Percentiles rank a stretch among this genome's conserved stretches.
Evolutionary conservation across 305 asterid genomes (phyloP).

Genomic region (Fraxinus sp.): DNA sequence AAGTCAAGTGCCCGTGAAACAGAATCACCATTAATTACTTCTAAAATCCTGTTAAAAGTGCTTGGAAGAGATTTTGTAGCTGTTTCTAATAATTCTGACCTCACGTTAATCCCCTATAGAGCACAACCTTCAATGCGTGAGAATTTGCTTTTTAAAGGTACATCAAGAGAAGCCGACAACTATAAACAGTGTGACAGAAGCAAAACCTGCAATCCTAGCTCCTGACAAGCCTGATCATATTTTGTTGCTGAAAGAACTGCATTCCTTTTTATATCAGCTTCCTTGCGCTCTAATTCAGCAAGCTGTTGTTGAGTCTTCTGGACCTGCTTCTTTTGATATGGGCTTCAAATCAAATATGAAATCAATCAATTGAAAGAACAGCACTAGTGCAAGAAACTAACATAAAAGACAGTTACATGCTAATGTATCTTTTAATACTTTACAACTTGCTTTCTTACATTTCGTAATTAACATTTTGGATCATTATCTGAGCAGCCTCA

Average conservation of each 20-base stretch:
- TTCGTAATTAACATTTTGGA: slow-evolving; percentile 89
- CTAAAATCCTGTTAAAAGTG: slow-evolving; percentile 67
- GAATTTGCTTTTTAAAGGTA: slow-evolving; percentile 20
- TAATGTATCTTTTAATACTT: slow-evolving; percentile 1
- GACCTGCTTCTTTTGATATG: slow-evolving; percentile 88
- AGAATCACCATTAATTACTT: slow-evolving; percentile 72
- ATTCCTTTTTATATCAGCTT: slow-evolving; percentile 88
- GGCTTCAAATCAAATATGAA: slow-evolving; percentile 46
- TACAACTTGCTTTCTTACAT: slow-evolving; percentile 50
- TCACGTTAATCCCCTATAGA: slow-evolving; percentile 78
- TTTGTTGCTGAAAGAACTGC: slow-evolving; percentile 89
- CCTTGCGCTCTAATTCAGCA: slow-evolving; percentile 83
- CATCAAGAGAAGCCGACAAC: not conserved
- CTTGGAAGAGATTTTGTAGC: slow-evolving; percentile 73
- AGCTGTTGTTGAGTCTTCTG: slow-evolving; percentile 95
- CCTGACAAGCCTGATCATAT: slow-evolving; percentile 93
- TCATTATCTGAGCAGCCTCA: slow-evolving; percentile 95
- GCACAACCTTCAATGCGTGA: slow-evolving; percentile 8
- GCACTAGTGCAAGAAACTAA: not conserved
- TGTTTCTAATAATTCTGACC: slow-evolving; percentile 76
- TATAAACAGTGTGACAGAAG: slow-evolving; percentile 18
- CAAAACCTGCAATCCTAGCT: slow-evolving; percentile 89
- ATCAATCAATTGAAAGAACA: slow-evolving; percentile 6
- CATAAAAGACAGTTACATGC: not conserved
- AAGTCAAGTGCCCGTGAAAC: slow-evolving; percentile 70